These are phyloP conservation scores for Schwanniomyces sp. DNA, from an alignment of 805 yeast genomes.

Conservation along the genomic window DNA sequence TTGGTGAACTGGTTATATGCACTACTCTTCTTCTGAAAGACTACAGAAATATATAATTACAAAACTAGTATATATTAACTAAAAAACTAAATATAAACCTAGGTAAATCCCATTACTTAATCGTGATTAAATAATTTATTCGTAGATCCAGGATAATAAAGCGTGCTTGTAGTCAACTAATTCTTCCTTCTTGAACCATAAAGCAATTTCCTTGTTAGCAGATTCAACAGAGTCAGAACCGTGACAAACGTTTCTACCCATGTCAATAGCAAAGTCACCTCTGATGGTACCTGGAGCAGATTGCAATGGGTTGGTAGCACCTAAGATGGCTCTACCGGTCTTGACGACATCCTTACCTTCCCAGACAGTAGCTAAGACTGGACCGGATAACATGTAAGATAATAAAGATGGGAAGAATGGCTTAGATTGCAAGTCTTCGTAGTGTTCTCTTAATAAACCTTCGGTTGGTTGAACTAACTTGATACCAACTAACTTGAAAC, in stretches of 20 bases:
- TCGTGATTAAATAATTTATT: slow-evolving; percentile 44
- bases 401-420: slow-evolving; percentile 98
- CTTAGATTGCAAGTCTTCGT: slow-evolving; percentile 91
- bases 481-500: slow-evolving; percentile 95
- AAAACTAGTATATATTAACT: neutral
- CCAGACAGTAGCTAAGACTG: slow-evolving; percentile 99
- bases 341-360: slow-evolving; percentile 99
- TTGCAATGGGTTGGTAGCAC: slow-evolving; percentile 98
- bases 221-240: slow-evolving; percentile 99
- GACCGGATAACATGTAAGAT: slow-evolving; percentile 97
- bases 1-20: neutral
- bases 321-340: slow-evolving; percentile 96
- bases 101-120: neutral
- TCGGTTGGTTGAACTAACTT: slow-evolving; percentile 89
- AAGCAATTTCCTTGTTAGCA: slow-evolving; percentile 91
- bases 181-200: slow-evolving; percentile 99
- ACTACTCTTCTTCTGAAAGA: neutral
- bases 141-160: slow-evolving; percentile 89
- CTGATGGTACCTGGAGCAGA: slow-evolving; percentile 99
- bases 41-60: neutral
- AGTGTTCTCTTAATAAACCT: slow-evolving; percentile 86
- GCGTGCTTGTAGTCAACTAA: slow-evolving; percentile 88
- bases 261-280: slow-evolving; percentile 97
- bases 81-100: neutral
- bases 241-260: slow-evolving; percentile 99